Percentiles rank a stretch among this genome's conserved stretches.
Evolutionary conservation across 306 rosid genomes (phyloP).

Genomic region (Comarum palustre): DNA sequence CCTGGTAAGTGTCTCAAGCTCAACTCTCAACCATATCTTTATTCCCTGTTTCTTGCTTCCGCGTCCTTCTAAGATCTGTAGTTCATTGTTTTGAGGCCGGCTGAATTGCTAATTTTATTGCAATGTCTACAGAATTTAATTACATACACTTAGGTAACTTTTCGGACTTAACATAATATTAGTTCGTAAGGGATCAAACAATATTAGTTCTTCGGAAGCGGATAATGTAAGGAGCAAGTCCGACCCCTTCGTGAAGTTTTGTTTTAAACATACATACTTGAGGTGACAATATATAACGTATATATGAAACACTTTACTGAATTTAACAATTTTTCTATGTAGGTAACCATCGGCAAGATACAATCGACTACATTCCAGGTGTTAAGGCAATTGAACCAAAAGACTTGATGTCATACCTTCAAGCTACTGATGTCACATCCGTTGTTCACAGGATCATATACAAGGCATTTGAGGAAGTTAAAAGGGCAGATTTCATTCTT

Average conservation of each 20-base stretch:
- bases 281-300: neutral
- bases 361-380: conserved; percentile 28
- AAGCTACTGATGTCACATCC: conserved; percentile 8
- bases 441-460: conserved; percentile 4
- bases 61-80: neutral
- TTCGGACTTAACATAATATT: neutral
- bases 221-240: too few relatives aligned
- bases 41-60: neutral
- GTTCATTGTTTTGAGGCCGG: neutral
- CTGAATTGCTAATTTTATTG: neutral
- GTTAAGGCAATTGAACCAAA: conserved; percentile 20
- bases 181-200: too few relatives aligned
- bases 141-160: neutral
- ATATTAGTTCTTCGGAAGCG: too few relatives aligned
- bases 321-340: neutral
- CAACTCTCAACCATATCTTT: neutral
- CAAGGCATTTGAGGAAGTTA: conserved; percentile 22
- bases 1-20: neutral
- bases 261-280: neutral
- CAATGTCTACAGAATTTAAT: neutral
- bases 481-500: conserved; percentile 22
- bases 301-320: neutral
- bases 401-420: conserved; percentile 27
- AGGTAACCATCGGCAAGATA: conserved; percentile 13
- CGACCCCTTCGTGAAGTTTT: too few relatives aligned